Conservation (phyloP, 2,329 filamentous ascomycete genomes). For the Fragosphaeria purpurea region DNA sequence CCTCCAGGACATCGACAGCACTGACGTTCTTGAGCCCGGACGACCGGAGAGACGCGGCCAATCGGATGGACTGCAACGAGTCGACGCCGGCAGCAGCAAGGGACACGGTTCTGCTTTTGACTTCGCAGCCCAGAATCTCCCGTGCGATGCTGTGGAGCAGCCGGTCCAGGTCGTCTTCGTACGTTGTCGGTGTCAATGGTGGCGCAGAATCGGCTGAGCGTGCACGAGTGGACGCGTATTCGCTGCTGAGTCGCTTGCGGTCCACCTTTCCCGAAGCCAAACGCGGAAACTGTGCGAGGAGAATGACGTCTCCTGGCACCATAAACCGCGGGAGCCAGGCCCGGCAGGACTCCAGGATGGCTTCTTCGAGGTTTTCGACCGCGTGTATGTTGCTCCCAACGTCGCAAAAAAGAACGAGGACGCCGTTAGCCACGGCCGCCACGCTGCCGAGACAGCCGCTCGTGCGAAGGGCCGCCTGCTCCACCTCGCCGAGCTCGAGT, state of each 20-base stretch:
- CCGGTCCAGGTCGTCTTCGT: conserved; percentile 23
- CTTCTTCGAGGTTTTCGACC: conserved; percentile 23
- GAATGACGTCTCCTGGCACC: conserved; percentile 64
- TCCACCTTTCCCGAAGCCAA: conserved; percentile 80
- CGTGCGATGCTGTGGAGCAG: conserved; percentile 23
- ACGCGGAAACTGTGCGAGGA: conserved; percentile 57
- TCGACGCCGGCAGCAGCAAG: conserved; percentile 28
- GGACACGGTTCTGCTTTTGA: conserved; percentile 18
- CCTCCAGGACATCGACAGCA: conserved; percentile 52
- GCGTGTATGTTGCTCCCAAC: conserved; percentile 14
- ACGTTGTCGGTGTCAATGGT: conserved; percentile 4
- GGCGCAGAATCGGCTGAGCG: not conserved
- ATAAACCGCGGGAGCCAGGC: conserved; percentile 75
- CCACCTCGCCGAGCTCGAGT: conserved; percentile 70
- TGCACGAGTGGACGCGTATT: conserved; percentile 29
- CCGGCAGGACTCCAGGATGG: conserved; percentile 50
- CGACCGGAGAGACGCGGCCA: conserved; percentile 54
- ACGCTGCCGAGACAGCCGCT: conserved; percentile 54
- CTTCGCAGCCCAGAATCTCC: conserved; percentile 16
- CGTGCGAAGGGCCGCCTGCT: conserved; percentile 56
- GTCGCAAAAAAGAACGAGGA: conserved; percentile 66
- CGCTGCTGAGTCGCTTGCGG: conserved; percentile 48
- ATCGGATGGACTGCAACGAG: conserved; percentile 31
- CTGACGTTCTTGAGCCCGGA: conserved; percentile 40
- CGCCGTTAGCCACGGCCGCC: conserved; percentile 56